Percentiles rank a stretch among this genome's conserved stretches.
Evolutionary conservation across 805 yeast genomes (phyloP).

Genomic region (Metschnikowia dekortorum): DNA sequence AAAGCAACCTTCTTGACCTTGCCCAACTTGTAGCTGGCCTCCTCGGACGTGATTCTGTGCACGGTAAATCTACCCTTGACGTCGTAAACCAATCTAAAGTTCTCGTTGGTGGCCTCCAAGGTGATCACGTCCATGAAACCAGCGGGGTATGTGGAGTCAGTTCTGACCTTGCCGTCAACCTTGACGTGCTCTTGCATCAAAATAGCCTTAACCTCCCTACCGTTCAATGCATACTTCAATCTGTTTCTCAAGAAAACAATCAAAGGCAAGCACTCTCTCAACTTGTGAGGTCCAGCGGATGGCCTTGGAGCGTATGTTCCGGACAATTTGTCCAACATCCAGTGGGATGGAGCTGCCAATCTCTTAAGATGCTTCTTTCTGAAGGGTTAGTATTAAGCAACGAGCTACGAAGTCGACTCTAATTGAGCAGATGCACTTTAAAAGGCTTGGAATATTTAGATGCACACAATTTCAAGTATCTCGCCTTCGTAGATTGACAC

Average conservation of each 20-base stretch:
- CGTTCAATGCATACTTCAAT: slow-evolving; percentile 97
- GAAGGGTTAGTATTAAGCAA: slow-evolving; percentile 25
- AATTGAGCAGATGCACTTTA: background rate
- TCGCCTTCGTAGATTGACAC: background rate
- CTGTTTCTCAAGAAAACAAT: slow-evolving; percentile 97
- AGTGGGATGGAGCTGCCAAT: slow-evolving; percentile 99
- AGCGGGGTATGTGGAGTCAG: slow-evolving; percentile 98
- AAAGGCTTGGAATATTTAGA: background rate
- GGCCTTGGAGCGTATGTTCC: slow-evolving; percentile 99
- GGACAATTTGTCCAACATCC: slow-evolving; percentile 99
- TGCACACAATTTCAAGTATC: background rate
- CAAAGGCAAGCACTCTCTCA: slow-evolving; percentile 96
- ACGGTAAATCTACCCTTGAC: slow-evolving; percentile 99
- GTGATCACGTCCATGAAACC: slow-evolving; percentile 99
- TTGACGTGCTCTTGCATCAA: slow-evolving; percentile 97
- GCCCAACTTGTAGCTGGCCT: slow-evolving; percentile 96
- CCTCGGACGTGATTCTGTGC: slow-evolving; percentile 99
- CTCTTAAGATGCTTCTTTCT: slow-evolving; percentile 99
- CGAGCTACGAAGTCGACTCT: slow-evolving; percentile 3
- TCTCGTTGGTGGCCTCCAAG: slow-evolving; percentile 96
- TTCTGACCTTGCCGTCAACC: slow-evolving; percentile 99
- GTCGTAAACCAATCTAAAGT: slow-evolving; percentile 98
- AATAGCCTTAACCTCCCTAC: slow-evolving; percentile 98
- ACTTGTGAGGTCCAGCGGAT: slow-evolving; percentile 99
- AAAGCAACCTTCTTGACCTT: slow-evolving; percentile 97